These are phyloP conservation scores for Penicillium occitanis DNA, from an alignment of 2,329 filamentous ascomycete genomes.

Conservation along the genomic window DNA sequence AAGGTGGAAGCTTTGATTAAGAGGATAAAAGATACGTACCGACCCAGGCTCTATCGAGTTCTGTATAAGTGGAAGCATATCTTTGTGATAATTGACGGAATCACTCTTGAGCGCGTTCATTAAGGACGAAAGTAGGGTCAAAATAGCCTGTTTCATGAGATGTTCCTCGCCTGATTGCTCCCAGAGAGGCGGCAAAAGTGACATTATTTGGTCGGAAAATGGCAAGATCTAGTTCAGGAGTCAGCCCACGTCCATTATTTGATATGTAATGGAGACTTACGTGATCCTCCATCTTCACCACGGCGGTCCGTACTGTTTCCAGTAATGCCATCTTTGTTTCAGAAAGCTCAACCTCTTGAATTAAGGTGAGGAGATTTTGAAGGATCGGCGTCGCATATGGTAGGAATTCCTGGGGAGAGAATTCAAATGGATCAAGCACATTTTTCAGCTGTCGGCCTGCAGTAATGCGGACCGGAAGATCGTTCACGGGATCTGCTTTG, in stretches of 20 bases:
- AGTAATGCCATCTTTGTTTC: conserved; percentile 90
- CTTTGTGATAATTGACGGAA: conserved; percentile 73
- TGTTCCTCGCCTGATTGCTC: conserved; percentile 80
- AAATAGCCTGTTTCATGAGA: conserved; percentile 89
- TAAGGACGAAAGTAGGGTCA: conserved; percentile 79
- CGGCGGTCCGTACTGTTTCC: conserved; percentile 78
- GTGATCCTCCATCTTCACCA: conserved; percentile 76
- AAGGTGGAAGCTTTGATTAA: background rate
- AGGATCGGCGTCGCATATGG: conserved; percentile 76
- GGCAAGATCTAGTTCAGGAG: conserved; percentile 51
- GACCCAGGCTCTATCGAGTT: conserved; percentile 76
- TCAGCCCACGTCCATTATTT: background rate
- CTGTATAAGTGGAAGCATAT: conserved; percentile 79
- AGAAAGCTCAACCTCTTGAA: conserved; percentile 74
- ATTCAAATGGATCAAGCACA: conserved; percentile 82
- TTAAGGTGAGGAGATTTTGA: conserved; percentile 70
- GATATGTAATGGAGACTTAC: conserved; percentile 39
- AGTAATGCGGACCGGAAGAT: conserved; percentile 87
- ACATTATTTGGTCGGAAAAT: conserved; percentile 77
- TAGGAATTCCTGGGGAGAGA: conserved; percentile 69
- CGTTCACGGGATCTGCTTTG: conserved; percentile 73
- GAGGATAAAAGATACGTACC: conserved; percentile 41
- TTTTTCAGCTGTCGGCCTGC: conserved; percentile 80
- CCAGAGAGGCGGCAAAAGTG: conserved; percentile 79
- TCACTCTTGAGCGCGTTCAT: conserved; percentile 80